Evolutionary conservation across 192 early-diverging fungal genomes (phyloP).

Genomic region (Allomyces javanicus): DNA sequence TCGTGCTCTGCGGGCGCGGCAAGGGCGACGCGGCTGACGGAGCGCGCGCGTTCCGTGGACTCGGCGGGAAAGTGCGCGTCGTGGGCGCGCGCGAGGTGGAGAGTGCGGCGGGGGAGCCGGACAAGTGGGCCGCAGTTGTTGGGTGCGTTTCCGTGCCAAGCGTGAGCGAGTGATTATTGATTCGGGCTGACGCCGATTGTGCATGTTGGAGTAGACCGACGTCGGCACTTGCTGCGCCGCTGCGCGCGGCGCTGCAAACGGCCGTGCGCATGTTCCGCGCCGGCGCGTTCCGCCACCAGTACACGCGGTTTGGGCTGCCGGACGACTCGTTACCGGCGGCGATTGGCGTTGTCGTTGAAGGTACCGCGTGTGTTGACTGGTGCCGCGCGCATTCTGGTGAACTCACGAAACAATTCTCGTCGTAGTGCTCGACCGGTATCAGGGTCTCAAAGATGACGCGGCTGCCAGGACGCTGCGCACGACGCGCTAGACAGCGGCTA

Average conservation of each 20-base stretch:
- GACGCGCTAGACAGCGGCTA: too few species aligned
- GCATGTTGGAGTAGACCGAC: background rate
- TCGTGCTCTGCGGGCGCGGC: background rate
- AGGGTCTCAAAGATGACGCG: too few species aligned
- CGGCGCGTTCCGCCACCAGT: background rate
- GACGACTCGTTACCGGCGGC: background rate
- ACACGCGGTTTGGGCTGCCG: constrained; percentile 1
- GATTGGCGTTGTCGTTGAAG: background rate
- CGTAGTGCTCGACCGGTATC: too few species aligned
- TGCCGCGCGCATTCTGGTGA: too few species aligned
- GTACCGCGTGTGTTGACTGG: too few species aligned
- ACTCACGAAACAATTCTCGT: too few species aligned
- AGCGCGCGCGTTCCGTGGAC: background rate
- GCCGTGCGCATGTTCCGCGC: background rate
- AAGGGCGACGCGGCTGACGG: background rate
- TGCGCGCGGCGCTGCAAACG: background rate
- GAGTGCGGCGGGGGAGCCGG: background rate
- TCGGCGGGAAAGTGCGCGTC: background rate
- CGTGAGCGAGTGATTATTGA: background rate
- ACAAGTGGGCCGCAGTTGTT: background rate
- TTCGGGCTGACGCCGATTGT: background rate
- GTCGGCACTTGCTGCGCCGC: background rate
- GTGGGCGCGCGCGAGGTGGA: background rate
- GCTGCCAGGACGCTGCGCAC: too few species aligned
- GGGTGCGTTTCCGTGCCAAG: background rate